phyloP scores from a whole-genome alignment of 305 asterid genomes.

The Fraxinus sp. region DNA sequence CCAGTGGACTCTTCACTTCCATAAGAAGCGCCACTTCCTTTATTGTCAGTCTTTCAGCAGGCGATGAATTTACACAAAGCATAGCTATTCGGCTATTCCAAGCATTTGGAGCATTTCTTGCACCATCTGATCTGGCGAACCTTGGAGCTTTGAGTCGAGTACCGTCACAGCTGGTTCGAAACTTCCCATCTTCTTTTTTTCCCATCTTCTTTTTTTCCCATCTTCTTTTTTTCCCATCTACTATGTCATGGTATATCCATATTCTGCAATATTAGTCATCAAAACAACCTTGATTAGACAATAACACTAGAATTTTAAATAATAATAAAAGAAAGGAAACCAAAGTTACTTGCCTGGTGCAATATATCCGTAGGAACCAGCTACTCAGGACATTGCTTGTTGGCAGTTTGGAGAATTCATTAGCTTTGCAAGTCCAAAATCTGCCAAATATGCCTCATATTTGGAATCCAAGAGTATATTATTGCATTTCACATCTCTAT shows the following conservation, averaged over 20 bases:
- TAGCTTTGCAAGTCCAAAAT: slow-evolving; percentile 88
- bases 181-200: slow-evolving; percentile 76
- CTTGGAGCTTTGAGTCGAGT: slow-evolving; percentile 72
- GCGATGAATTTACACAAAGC: slow-evolving; percentile 85
- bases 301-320: neutral
- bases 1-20: slow-evolving; percentile 83
- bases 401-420: slow-evolving; percentile 82
- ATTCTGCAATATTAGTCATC: slow-evolving; percentile 49
- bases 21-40: slow-evolving; percentile 85
- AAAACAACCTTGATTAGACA: neutral
- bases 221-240: slow-evolving; percentile 71
- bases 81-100: slow-evolving; percentile 60
- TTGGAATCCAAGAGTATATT: slow-evolving; percentile 80
- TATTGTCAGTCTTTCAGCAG: slow-evolving; percentile 84
- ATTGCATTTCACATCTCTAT: slow-evolving; percentile 82
- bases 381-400: slow-evolving; percentile 76
- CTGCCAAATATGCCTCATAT: slow-evolving; percentile 81
- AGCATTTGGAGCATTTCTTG: slow-evolving; percentile 95
- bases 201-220: slow-evolving; percentile 98
- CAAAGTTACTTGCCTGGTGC: slow-evolving; percentile 76
- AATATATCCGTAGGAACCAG: slow-evolving; percentile 91
- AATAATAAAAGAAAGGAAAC: neutral
- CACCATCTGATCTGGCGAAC: slow-evolving; percentile 74
- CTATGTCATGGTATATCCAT: slow-evolving; percentile 76
- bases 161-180: slow-evolving; percentile 75